Percentiles rank a stretch among this genome's conserved stretches.
These are phyloP conservation scores for Spergularia azorica DNA, from an alignment of 179 eudicot genomes.

Conservation along the genomic window DNA sequence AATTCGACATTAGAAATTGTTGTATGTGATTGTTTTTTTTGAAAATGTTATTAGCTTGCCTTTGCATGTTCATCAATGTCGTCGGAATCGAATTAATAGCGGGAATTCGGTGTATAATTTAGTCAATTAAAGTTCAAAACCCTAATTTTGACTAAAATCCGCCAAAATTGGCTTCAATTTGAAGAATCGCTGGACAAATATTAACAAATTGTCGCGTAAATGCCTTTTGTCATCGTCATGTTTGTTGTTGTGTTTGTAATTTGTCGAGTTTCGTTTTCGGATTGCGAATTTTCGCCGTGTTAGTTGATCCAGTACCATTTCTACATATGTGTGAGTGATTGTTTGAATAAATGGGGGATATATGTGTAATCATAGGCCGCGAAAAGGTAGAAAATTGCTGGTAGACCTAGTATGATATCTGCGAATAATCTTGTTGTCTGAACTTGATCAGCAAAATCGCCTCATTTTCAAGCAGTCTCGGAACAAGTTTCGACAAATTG, in stretches of 20 bases:
- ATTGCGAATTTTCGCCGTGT: too few species aligned
- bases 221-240: slow-evolving; percentile 51
- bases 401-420: too few species aligned
- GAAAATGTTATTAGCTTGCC: slow-evolving; percentile 20
- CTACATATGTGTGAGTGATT: too few species aligned
- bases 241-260: slow-evolving; percentile 23
- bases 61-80: slow-evolving; percentile 30
- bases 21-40: not conserved
- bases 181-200: slow-evolving; percentile 32
- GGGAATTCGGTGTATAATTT: slow-evolving; percentile 24
- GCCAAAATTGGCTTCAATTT: slow-evolving; percentile 15
- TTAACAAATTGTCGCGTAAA: slow-evolving; percentile 39
- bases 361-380: too few species aligned
- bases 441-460: not conserved
- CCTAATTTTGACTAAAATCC: slow-evolving; percentile 14
- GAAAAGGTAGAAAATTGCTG: too few species aligned
- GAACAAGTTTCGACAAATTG: slow-evolving; percentile 37
- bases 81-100: slow-evolving; percentile 33
- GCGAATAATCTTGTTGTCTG: not conserved
- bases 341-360: too few species aligned
- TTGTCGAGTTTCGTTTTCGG: too few species aligned
- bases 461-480: slow-evolving; percentile 29
- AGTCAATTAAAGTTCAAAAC: slow-evolving; percentile 30
- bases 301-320: too few species aligned
- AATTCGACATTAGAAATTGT: too few species aligned